Base-by-base conservation (phyloP, 805 yeast genomes). In the Barnettozyma sp. region DNA sequence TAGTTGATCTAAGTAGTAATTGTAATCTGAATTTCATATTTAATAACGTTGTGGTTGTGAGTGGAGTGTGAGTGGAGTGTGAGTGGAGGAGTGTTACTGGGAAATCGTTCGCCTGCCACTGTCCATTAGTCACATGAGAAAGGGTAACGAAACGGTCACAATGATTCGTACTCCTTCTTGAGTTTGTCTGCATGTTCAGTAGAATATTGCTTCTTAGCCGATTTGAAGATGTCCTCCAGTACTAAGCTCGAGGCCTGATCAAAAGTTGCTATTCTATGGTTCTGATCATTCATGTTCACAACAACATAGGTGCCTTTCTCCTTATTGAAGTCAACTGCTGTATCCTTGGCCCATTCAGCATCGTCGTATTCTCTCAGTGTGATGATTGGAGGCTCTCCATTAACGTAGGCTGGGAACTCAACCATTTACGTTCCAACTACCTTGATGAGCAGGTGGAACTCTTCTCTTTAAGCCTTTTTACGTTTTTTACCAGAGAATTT, bases 331-430 rank as follows among this genome's bases (percentile, higher is more conserved):
- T 73, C 78, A 7, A 73, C 61, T 40, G 77, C 72, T 4, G 78
- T 70, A 25, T 65, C 55, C 5, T 50, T 44, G 1, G 75, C 73
- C 78, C 78, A 73, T 9, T 59, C 52, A 4, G 77, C 76, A n/a
- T 41, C 55, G 38, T 73, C 78, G 44, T 71, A 73, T 25, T 70
- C 66, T 28, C 48, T 42, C 18, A 73, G 55, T 2, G 70, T 48
- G n/a, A 73, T 45, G 17, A 59, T 59, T 11, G 73, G 76, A 12
- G 76, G 75, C 23, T 60, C 43, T 5, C 70, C 73, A 42, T 71
- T 54, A 2, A 65, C 58, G 36, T 59, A 63, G 11, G 46, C 53
- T 28, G 77, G 77, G 40, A 65, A 71, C 15, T 39, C 36, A 11
- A 39, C 36, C 51, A 44, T 43, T 14, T 16, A 31, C 17, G n/a